Evolutionary conservation across 2,329 filamentous ascomycete genomes (phyloP), one percentile per base, ranked within the genome.

Genomic region (Ophiostoma sp.): DNA sequence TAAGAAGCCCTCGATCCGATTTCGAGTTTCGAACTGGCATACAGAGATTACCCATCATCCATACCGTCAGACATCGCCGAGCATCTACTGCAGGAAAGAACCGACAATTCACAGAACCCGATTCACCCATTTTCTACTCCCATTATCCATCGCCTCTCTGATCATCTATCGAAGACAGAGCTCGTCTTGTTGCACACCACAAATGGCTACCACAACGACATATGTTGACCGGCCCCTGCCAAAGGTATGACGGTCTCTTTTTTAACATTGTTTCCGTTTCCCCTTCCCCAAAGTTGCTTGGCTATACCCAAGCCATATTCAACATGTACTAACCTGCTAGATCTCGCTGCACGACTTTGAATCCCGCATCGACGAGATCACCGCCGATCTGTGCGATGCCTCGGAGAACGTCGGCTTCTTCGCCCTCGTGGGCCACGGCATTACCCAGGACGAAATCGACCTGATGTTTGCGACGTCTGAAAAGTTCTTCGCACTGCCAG

Each of bases 331-430:
- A 16, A 66, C 65, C 40, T 63, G 0, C 1, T 74, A 80, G 72
- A 83, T 88, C 73, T 87, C 85, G 3, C 78, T 87, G 14, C 78
- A 76, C 63, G 77, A 85, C 73, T 87, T 85, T 72, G 77, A 81
- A 42, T 72, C 74, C n/a, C 81, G 85, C 62, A 80, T 85, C 72
- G 79, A 83, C 66, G 78, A 82, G 60, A 86, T 87, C 71, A 85
- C 84, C 0, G 67, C 74, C 0, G 75, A 86, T 70, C 78, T 87
- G 7, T 77, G 84, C 70, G 69, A 80, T 45, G 84, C 85, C 4
- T 82, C 85, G 0, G 83, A 86, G 71, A 84, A 84, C 6, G 82
- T 83, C 52, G 85, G 85, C 8, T 87, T 87, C 78, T 87, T 87
- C 75, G 81, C 79, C 38, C 72, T 87, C 2, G 76, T 81, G 27